Base-by-base conservation (phyloP, 2,329 filamentous ascomycete genomes). In the Penicillium sp. region DNA sequence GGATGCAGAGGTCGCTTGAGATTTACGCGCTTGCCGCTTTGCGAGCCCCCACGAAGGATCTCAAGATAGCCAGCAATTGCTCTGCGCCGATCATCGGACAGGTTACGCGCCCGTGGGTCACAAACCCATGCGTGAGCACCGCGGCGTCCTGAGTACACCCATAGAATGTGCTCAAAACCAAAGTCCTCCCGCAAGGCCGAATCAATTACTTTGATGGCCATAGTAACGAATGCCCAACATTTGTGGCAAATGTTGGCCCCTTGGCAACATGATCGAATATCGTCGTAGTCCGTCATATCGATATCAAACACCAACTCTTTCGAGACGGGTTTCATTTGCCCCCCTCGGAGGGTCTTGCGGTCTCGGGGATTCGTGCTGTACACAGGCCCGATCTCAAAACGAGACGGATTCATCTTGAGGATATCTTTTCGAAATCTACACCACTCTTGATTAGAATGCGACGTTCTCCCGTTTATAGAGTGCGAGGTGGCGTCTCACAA, bases 271-370 rank as follows among this genome's bases (percentile, higher is more conserved):
- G 89, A 95, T 52, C 92, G 82, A 48, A 98, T 85, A 50, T 94
- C 87, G 61, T 98, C 92, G 66, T 98, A 98, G 68, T 96, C 92
- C 37, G 92, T 96, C 77, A 98, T 77, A 76, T 98, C 92, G 56
- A 98, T 96, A 82, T 98, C 92, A 65, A 98, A 96, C 54, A 95
- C 95, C 26, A 98, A 71, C 64, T 98, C 92, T 64, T 98, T 98
- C 39, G 85, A 77, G 20, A 95, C 65, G 0, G 92, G 90, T 47
- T 82, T 84, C 69, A 98, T 95, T 6, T 85, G 79, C 32, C 79
- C 79, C 23, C 82, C 77, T 36, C 83, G 80, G 22, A 96, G 67
- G 0, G 82, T 82, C 68, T 96, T 98, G 56, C 90, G 82, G 55
- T 98, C 92, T 53, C 88, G 83, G 0, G 92, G 92, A 61, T 96